Base-by-base conservation (phyloP, 1,284 basidiomycete species). In the Albatrellus sp. region DNA sequence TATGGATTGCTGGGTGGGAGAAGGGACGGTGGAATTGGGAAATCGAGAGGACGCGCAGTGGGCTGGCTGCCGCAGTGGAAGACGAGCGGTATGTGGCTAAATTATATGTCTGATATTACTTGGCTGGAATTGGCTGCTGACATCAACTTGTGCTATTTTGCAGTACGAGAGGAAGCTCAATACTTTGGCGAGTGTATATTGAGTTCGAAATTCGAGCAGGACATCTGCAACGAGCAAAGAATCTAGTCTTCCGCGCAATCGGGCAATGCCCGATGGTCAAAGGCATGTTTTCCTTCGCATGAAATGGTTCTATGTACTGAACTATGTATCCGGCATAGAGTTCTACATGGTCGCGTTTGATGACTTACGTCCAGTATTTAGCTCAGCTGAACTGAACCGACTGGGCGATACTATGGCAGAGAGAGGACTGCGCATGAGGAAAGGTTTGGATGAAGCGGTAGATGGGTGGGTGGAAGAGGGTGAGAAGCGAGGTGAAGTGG, bases 321-420 rank as follows among this genome's bases (percentile, higher is more conserved):
- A 43, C 42, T 42, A 40, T 43, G 43, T 12, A 14, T 31, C 6
- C 11, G 1, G 42, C 20, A 46, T 60, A 94, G 91, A 82, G 33
- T 63, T 96, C 42, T 93, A 94, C 69, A 67, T 97, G 45, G 57
- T 91, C 16, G 87, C 90, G 4, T 96, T 94, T 62, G 75, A 78
- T 4, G 69, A 76, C 0, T 64, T 96, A 35, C 74, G 89, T 29
- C 57, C 66, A 1, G 75, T 72, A 43, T 94, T 92, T 60, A 74
- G 66, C 29, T 52, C 63, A 13, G 63, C 65, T 14, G 90, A 96
- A 57, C 67, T 94, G 51, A 69, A 74, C 43, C 69, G 64, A 19
- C 73, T 87, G 54, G 77, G 70, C 31, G 82, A 90, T 46, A 73
- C 80, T 9, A 91, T 93, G 81, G 76, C 74, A 5, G 91, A 94